phyloP scores from a whole-genome alignment of 2,329 filamentous ascomycete species.

The Myriosclerotinia scirpicola region DNA sequence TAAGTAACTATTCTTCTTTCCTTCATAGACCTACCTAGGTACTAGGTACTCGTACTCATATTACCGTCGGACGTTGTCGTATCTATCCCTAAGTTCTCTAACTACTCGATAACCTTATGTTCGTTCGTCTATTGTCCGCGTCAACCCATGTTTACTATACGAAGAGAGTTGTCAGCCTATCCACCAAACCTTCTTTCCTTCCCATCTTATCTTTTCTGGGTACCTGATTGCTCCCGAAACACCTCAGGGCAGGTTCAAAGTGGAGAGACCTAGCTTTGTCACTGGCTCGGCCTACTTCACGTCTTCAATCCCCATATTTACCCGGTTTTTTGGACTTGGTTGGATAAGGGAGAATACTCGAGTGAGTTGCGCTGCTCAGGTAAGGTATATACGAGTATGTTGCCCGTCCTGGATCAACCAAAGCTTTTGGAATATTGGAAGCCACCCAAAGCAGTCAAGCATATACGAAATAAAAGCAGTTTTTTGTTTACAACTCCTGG shows the following conservation, averaged over 20 bases:
- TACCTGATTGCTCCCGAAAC: background rate
- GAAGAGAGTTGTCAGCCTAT: conserved; percentile 1
- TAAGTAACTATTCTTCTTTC: conserved; percentile 7
- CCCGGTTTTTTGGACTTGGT: background rate
- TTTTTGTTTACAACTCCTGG: background rate
- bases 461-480: conserved; percentile 22
- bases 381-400: conserved; percentile 6
- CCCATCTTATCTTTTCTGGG: background rate
- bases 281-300: conserved; percentile 5
- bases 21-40: no score
- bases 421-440: background rate
- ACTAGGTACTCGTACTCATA: background rate
- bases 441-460: background rate
- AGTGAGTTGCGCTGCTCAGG: background rate
- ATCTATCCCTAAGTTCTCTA: background rate
- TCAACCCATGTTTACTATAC: conserved; percentile 1
- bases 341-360: background rate
- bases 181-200: conserved; percentile 2
- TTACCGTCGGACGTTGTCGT: background rate
- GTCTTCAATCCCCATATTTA: conserved; percentile 11
- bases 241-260: background rate
- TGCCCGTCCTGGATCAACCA: background rate
- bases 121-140: background rate
- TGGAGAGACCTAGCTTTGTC: background rate
- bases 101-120: background rate